These are phyloP conservation scores for Malus hybrid DNA, from an alignment of 331 rosid species.

Conservation along the genomic window DNA sequence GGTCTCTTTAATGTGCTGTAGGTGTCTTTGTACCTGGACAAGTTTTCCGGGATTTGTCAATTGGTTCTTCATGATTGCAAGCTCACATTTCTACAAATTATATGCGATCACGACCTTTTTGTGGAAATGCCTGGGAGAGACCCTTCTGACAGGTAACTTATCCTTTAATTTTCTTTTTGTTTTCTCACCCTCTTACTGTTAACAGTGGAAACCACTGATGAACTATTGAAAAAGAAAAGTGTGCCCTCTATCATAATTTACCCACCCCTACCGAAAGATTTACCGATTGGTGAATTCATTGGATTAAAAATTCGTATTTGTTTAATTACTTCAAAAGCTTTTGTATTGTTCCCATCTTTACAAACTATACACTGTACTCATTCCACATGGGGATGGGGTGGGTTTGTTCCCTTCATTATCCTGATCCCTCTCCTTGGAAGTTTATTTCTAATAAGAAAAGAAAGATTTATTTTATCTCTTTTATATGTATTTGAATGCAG, in stretches of 20 bases:
- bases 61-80: slow-evolving; percentile 93
- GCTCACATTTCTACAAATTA: slow-evolving; percentile 83
- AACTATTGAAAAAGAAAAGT: background rate
- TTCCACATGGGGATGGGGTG: background rate
- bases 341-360: background rate
- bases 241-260: background rate
- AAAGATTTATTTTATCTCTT: background rate
- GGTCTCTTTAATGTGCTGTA: slow-evolving; percentile 26
- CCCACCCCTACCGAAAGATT: background rate
- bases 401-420: background rate
- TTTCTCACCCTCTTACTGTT: background rate
- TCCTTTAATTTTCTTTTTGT: background rate
- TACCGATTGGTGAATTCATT: background rate
- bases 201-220: background rate
- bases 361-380: background rate
- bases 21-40: slow-evolving; percentile 95
- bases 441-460: background rate
- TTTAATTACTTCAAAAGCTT: background rate
- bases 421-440: background rate
- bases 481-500: background rate
- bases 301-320: background rate
- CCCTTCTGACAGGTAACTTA: slow-evolving; percentile 88
- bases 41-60: slow-evolving; percentile 95
- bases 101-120: slow-evolving; percentile 96
- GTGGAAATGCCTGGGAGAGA: slow-evolving; percentile 99